These are phyloP conservation scores for Pseudoneurospora amorphoporcata DNA, from an alignment of 495 filamentous ascomycete species.

Conservation along the genomic window DNA sequence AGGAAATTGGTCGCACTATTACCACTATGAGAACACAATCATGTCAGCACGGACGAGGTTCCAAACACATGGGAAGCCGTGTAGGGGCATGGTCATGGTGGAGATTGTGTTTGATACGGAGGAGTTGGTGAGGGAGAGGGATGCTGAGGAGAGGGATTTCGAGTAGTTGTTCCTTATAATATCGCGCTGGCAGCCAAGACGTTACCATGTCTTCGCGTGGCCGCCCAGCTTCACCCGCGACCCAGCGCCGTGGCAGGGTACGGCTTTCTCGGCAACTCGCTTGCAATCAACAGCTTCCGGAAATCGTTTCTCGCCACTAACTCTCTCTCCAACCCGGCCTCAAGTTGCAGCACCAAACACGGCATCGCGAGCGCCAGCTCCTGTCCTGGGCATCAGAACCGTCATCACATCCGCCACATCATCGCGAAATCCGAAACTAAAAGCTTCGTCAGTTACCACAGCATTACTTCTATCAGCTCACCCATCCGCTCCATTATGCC, in stretches of 20 bases:
- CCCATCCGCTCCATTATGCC: not conserved
- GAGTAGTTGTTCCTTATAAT: not conserved
- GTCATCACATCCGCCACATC: not conserved
- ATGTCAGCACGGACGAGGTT: constrained; percentile 12
- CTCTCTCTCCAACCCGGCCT: not conserved
- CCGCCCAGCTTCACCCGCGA: no score
- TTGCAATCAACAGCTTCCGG: not conserved
- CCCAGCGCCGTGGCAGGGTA: not conserved
- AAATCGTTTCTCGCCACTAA: not conserved
- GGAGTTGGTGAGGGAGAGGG: not conserved
- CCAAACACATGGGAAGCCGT: constrained; percentile 6
- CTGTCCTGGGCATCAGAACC: not conserved
- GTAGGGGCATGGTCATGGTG: constrained; percentile 7
- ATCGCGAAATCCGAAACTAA: not conserved
- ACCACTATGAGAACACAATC: constrained; percentile 6
- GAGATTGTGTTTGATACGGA: constrained; percentile 15
- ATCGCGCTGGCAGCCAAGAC: no score
- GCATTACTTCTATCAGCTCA: not conserved
- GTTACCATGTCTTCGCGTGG: no score
- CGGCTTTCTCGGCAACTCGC: not conserved
- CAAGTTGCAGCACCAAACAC: not conserved
- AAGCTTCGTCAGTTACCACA: not conserved
- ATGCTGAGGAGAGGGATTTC: not conserved
- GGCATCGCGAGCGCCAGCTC: not conserved
- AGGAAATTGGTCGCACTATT: not conserved